Evolutionary conservation across 495 filamentous ascomycete species (phyloP).

Genomic region (Daldinia childiae): DNA sequence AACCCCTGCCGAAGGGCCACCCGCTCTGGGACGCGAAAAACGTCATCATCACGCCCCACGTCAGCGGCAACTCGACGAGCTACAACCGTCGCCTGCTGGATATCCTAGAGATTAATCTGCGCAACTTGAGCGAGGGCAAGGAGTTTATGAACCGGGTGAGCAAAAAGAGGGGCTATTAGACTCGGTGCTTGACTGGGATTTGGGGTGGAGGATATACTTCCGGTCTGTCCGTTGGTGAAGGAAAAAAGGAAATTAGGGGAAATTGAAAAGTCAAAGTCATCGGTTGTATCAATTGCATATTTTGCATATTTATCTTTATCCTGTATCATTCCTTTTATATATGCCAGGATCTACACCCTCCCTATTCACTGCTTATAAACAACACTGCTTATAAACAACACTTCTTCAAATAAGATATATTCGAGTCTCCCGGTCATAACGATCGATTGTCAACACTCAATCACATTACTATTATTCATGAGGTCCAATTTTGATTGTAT

Average conservation of each 20-base stretch:
- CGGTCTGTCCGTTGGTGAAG: not conserved
- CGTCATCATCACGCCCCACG: constrained; percentile 81
- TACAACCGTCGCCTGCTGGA: constrained; percentile 69
- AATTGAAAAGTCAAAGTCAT: not conserved
- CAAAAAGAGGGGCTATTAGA: constrained; percentile 69
- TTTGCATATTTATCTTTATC: not conserved
- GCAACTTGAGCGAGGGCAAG: constrained; percentile 65
- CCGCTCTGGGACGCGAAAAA: constrained; percentile 79
- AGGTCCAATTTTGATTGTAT: not conserved
- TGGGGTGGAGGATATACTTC: not conserved
- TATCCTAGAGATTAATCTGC: constrained; percentile 71
- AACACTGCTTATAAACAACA: not conserved
- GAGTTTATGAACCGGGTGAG: constrained; percentile 74
- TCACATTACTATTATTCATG: not conserved
- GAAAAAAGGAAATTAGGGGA: not conserved
- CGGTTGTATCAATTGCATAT: not conserved
- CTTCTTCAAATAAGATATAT: not conserved
- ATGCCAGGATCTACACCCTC: not conserved
- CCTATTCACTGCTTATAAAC: not conserved
- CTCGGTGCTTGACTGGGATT: not conserved
- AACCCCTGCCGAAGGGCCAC: constrained; percentile 76
- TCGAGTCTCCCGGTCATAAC: not conserved
- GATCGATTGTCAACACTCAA: not conserved
- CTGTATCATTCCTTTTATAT: not conserved
- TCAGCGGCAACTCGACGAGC: constrained; percentile 68